Evolutionary conservation across 2,329 filamentous ascomycete species (phyloP).

Genomic region (Apiospora saccharicola): DNA sequence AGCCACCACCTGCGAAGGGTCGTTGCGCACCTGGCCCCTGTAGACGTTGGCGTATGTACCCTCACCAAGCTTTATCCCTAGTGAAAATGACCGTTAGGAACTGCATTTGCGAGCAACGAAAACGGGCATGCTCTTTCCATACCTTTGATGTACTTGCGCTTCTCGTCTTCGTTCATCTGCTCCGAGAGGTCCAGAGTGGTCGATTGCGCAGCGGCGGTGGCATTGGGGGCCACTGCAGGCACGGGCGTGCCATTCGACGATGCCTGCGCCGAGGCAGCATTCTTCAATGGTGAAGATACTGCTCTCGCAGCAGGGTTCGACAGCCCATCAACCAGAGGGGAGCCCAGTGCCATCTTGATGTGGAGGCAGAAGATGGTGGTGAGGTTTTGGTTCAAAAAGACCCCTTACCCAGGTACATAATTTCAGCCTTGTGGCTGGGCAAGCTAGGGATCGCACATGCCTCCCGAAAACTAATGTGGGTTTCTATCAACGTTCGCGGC

Average conservation of each 20-base stretch:
- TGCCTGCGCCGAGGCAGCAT: slow-evolving; percentile 46
- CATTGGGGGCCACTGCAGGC: slow-evolving; percentile 36
- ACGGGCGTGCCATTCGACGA: slow-evolving; percentile 57
- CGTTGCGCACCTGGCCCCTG: slow-evolving; percentile 78
- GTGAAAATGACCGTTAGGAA: neutral
- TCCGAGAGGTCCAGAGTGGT: slow-evolving; percentile 69
- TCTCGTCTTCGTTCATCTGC: slow-evolving; percentile 82
- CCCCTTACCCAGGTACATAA: neutral
- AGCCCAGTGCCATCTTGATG: slow-evolving; percentile 40
- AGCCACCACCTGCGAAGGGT: slow-evolving; percentile 80
- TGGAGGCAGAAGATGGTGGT: slow-evolving; percentile 4
- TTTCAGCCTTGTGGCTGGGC: slow-evolving; percentile 13
- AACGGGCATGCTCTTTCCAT: slow-evolving; percentile 30
- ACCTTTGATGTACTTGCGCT: slow-evolving; percentile 91
- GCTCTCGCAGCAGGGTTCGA: slow-evolving; percentile 40
- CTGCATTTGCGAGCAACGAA: neutral
- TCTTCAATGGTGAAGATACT: slow-evolving; percentile 55
- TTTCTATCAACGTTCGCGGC: neutral
- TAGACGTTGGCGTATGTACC: slow-evolving; percentile 98
- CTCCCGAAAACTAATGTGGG: neutral
- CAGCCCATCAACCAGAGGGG: slow-evolving; percentile 40
- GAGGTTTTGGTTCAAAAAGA: neutral
- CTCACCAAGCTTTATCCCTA: slow-evolving; percentile 90
- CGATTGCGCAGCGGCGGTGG: slow-evolving; percentile 39
- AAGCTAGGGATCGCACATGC: neutral